phyloP scores from a whole-genome alignment of 225 moss, liverwort and hornwort species.

The Pleurozium schreberi region DNA sequence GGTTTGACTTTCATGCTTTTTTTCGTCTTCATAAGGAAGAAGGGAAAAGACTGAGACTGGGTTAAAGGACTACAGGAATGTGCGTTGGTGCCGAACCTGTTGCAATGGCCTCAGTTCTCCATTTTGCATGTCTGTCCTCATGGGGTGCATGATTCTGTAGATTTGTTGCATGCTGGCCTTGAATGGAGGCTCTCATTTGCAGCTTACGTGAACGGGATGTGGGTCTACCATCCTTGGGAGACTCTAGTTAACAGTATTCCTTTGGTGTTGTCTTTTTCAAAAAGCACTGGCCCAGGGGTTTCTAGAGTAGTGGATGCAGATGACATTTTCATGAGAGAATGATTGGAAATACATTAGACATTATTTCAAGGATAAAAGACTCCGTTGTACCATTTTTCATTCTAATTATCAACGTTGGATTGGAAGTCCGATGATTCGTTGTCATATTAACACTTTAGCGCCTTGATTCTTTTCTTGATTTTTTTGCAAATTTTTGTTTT shows the following conservation, averaged over 20 bases:
- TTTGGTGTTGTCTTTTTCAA: background rate
- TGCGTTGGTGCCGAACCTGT: background rate
- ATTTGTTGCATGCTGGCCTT: constrained; percentile 14
- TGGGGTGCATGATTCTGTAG: constrained; percentile 40
- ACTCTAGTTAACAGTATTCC: background rate
- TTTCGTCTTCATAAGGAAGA: constrained; percentile 4
- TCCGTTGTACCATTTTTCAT: constrained; percentile 19
- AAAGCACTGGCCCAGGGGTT: background rate
- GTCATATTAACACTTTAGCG: background rate
- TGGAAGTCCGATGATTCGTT: background rate
- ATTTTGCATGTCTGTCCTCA: constrained; percentile 6
- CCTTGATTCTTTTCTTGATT: background rate
- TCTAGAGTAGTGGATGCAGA: constrained; percentile 20
- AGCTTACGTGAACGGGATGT: constrained; percentile 10
- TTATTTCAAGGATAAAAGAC: background rate
- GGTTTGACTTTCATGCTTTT: background rate
- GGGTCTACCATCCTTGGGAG: constrained; percentile 4
- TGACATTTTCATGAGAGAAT: constrained; percentile 30
- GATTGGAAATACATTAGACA: background rate
- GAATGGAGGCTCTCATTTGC: constrained; percentile 5
- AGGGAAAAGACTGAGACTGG: background rate
- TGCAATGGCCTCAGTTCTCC: background rate
- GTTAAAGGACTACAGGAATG: background rate
- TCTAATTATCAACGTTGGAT: constrained; percentile 6
- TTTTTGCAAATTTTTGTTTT: background rate